Base-by-base conservation (phyloP, 140 eudicot species). In the Anethum foeniculum region DNA sequence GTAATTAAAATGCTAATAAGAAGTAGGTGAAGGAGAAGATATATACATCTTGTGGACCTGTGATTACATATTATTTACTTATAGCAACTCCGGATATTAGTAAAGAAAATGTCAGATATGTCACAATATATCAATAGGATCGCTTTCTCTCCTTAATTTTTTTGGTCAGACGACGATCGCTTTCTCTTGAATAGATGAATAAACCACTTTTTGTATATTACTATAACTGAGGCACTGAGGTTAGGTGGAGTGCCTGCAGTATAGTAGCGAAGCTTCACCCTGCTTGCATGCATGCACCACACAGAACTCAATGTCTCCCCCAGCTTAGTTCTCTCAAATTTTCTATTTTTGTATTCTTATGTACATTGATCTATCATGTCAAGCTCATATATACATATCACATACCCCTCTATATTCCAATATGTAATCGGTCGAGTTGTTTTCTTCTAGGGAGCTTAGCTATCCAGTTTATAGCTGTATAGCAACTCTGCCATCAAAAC, bases 321-420 rank as follows among this genome's bases (percentile, higher is more conserved):
- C 2, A 12, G 1, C 38, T 28, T 32, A 67, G 43, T 68, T 68
- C 74, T 67, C 39, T 14, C 15, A 67, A 4, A 12, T 14, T 67
- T 30, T 30, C 74, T 67, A 67, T 4, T 13, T 67, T 4, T 67
- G 74, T 67, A 28, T 28, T 30, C 74, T 41, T 15, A 67, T 67
- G 39, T 67, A 67, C 74, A 67, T 67, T 67, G 74, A 71, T 71
- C 76, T 71, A 71, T 71, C 76, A 14, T 71, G 47, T 71, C 76
- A 71, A 38, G 43, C 76, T 71, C 76, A 71, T 27, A 0, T 62
- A 25, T 62, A 25, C 14, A 68, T 14, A 4, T 67, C 11, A 16
- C 49, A 36, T 18, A 8, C 76, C 49, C 48, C 48, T 27, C 4
- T 21, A 1, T 41, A 36, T 28, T 38, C 34, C 47, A 21, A 19